Base-by-base conservation (phyloP, 139 green algal genomes). In the Micromonas commoda region DNA sequence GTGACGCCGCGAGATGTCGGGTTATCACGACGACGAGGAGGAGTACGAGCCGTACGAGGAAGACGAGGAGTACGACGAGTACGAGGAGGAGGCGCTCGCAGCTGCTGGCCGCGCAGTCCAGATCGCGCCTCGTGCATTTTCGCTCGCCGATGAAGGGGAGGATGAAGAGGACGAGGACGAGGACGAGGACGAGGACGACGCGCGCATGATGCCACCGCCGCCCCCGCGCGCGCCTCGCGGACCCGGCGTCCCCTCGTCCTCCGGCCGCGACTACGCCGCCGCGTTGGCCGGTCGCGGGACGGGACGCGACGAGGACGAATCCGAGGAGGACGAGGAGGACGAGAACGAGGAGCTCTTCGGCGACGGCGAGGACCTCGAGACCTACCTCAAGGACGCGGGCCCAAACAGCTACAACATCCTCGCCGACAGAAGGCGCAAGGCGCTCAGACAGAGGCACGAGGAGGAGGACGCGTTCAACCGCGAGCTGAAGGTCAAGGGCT, bases 121-220 rank as follows among this genome's bases (percentile, higher is more conserved):
- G 52, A 19, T n/a, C 52, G 20, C 52, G 52, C 20, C 52, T 19
- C 52, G 52, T 63, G 19, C 52, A 20, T 68, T 29, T 9, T 13
- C 26, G n/a, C 61, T 68, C 61, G 45, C 9, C 61, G 28, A 52
- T 20, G 66, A 52, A 1, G 66, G 33, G 1, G 66, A 73, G 28
- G 65, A 45, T 5, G 67, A 74, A 9, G 34, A 60, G 34, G 37
- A 75, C 6, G 37, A 63, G 1, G 68, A 75, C 1, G 68, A 75
- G 2, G 68, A 75, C 24, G 68, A 64, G 1, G 68, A 75, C 5
- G 5, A 38, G 20, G 29, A 63, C 68, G 68, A 64, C 37, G 35
- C 53, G 68, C 20, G 34, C 34, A 75, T 61, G 68, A 70, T 23
- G 5, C 21, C 63, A 26, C 1, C 31, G 63, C 31, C 63, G 68